These are phyloP conservation scores for Alectoria sarmentosa DNA, from an alignment of 495 filamentous ascomycete genomes.

Conservation along the genomic window DNA sequence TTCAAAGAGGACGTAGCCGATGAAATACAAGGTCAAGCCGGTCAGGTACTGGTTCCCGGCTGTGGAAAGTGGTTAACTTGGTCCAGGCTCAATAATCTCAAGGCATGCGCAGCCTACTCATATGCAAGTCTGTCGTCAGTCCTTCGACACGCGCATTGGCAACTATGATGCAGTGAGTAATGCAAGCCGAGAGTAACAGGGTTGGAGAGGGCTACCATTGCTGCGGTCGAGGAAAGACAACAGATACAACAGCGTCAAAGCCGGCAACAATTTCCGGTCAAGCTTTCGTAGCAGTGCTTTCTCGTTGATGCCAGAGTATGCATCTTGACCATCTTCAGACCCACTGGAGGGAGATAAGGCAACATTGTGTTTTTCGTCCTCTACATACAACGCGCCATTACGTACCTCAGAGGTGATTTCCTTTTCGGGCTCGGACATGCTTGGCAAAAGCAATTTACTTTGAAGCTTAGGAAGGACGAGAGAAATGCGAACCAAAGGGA, in stretches of 20 bases:
- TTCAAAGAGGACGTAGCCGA: constrained; percentile 67
- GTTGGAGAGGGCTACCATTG: constrained; percentile 46
- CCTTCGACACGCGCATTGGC: constrained; percentile 57
- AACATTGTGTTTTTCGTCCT: not conserved
- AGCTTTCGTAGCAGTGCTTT: constrained; percentile 57
- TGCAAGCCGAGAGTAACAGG: not conserved
- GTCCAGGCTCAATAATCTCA: not conserved
- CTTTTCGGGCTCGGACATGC: not conserved
- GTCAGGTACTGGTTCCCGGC: constrained; percentile 65
- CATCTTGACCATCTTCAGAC: not conserved
- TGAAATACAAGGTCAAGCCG: constrained; percentile 65
- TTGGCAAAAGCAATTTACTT: not conserved
- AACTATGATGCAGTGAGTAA: constrained; percentile 33
- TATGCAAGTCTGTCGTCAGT: constrained; percentile 53
- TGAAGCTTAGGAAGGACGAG: not conserved
- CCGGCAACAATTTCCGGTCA: constrained; percentile 57
- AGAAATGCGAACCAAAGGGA: not conserved
- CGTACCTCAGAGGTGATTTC: not conserved
- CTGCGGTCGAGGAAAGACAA: constrained; percentile 69
- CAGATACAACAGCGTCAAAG: constrained; percentile 61
- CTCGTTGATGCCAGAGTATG: constrained; percentile 42
- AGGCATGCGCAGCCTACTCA: constrained; percentile 36
- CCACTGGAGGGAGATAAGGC: not conserved
- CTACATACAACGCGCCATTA: not conserved
- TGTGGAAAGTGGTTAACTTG: constrained; percentile 20